Base-by-base conservation (phyloP, 495 filamentous ascomycete species). In the Daldinia grandis region DNA sequence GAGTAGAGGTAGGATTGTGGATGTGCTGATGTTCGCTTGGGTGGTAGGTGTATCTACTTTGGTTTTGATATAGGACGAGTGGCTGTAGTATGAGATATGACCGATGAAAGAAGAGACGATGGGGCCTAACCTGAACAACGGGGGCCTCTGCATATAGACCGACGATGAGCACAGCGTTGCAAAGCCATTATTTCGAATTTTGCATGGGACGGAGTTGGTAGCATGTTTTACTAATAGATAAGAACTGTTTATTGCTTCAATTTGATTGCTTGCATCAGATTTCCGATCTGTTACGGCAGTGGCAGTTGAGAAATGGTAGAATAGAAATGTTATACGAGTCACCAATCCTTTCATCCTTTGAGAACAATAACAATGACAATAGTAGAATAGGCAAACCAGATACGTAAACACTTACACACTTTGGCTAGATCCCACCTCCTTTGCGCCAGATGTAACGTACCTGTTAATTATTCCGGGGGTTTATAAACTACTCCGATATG, bases 171-270 rank as follows among this genome's bases (percentile, higher is more conserved):
- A 37, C 37, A 56, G 9, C 24, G 50, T 28, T 49, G 42, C 31
- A 17, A 47, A 17, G 28, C 38, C 12, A 30, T 28, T 51, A 30
- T 53, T 60, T 35, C 25, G 47, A 49, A 69, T 63, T 15, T 35
- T 51, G 64, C 56, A 67, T 67, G 14, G 66, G 31, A 17, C 31
- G 66, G 66, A 68, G 66, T 68, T 62, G 12, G 35, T 10, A n/a
- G 55, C 33, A 42, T 31, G 15, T 57, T 25, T 35, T 44, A 15
- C 19, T 40, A 58, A 30, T 58, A 51, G 63, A 58, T 8, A 25
- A 14, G 53, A 42, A 58, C 14, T 9, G 10, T 44, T 21, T 14
- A 28, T 44, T 44, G 30, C 14, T 21, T 55, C 6, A 30, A 28
- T 31, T 40, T 40, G 38, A 40, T n/a, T 37, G n/a, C 1, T 40